Conservation (phyloP, 2,329 filamentous ascomycete genomes). For the Colletotrichum cereale region DNA sequence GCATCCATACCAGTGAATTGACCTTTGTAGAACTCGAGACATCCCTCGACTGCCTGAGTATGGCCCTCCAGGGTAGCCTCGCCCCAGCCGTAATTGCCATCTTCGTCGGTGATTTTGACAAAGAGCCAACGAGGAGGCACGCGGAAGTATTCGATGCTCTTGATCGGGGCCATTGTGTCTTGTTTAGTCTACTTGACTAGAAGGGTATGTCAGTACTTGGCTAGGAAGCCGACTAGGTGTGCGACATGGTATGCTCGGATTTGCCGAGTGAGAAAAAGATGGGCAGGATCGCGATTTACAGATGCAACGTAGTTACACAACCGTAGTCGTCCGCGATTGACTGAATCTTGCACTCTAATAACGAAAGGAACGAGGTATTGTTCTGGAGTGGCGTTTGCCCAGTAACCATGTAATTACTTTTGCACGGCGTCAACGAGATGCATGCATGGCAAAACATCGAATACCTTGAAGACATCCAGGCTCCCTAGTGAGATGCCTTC, state of each 20-base stretch:
- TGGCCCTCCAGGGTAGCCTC: conserved; percentile 76
- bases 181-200: background rate
- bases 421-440: background rate
- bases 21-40: conserved; percentile 69
- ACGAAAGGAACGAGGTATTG: background rate
- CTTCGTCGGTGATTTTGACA: conserved; percentile 73
- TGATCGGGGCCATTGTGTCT: conserved; percentile 54
- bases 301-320: background rate
- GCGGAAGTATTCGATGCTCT: conserved; percentile 73
- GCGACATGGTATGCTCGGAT: background rate
- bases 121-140: conserved; percentile 76
- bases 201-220: background rate
- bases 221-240: background rate
- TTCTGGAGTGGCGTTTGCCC: background rate
- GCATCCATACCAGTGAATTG: conserved; percentile 71
- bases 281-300: background rate
- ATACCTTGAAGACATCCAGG: no score
- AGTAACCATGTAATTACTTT: background rate
- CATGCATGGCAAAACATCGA: background rate
- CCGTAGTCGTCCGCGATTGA: background rate
- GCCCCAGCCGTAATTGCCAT: conserved; percentile 71
- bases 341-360: no score
- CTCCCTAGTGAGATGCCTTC: background rate
- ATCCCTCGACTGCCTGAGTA: conserved; percentile 73
- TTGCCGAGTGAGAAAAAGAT: background rate